phyloP scores from a whole-genome alignment of 371 early-diverging fungal species.

The Syncephalastrum sp. region DNA sequence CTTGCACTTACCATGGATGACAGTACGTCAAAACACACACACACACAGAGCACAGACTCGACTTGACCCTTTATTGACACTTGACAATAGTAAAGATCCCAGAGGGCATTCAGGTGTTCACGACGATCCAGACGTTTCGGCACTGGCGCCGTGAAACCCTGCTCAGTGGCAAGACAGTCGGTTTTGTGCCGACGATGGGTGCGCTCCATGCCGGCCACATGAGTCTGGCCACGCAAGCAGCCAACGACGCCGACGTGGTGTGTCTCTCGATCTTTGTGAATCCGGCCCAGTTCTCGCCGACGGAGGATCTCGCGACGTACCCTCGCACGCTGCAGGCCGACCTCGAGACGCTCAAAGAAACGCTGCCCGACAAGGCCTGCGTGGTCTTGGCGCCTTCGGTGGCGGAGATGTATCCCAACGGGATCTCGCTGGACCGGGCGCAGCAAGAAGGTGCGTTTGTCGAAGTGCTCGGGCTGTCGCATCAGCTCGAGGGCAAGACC shows the following conservation, averaged over 20 bases:
- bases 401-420: conserved; percentile 91
- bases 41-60: too few species aligned
- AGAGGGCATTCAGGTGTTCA: conserved; percentile 58
- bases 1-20: too few species aligned
- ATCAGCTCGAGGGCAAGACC: conserved; percentile 89
- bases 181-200: conserved; percentile 89
- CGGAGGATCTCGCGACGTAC: conserved; percentile 90
- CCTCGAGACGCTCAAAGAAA: conserved; percentile 54
- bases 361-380: conserved; percentile 40
- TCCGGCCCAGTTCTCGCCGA: conserved; percentile 96
- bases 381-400: conserved; percentile 83
- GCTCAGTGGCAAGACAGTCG: conserved; percentile 54
- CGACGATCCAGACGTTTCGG: conserved; percentile 62
- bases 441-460: conserved; percentile 91
- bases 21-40: too few species aligned
- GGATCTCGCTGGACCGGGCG: conserved; percentile 74
- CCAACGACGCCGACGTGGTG: conserved; percentile 30
- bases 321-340: conserved; percentile 85
- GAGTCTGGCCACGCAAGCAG: background rate
- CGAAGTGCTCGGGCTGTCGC: conserved; percentile 83
- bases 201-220: conserved; percentile 92
- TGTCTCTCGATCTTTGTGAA: conserved; percentile 94
- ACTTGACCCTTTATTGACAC: too few species aligned
- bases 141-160: conserved; percentile 60
- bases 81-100: conserved; percentile 14